Base-by-base conservation (phyloP, 495 filamentous ascomycete species). In the Lindgomyces ingoldianus region DNA sequence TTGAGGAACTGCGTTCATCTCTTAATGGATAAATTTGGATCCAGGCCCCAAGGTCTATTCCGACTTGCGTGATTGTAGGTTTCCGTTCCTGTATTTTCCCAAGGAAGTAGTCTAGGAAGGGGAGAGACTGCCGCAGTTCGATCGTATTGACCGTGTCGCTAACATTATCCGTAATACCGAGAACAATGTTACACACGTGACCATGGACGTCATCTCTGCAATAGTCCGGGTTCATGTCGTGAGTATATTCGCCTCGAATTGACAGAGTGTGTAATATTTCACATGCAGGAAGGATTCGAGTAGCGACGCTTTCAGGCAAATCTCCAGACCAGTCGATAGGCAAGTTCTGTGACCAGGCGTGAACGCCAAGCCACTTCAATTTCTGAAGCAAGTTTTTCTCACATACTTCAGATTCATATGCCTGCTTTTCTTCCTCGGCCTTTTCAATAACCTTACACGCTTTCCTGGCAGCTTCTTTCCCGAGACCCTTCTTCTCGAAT, bases 21-120 rank as follows among this genome's bases (percentile, higher is more conserved):
- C 46, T n/a, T 11, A 65, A 44, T 10, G 65, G 65, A 44, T 60
- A 64, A 2, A 64, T 55, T 33, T 68, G 65, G 11, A 64, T 24
- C 60, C 60, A 68, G 0, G 65, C 60, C 26, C 65, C 65, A 16
- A 68, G 45, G 30, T 68, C 65, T 10, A 68, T 46, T 3, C 60
- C 65, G 4, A 68, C 47, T 29, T 36, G 29, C 24, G 53, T 8
- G 26, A 68, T 52, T 18, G n/a, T 30, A 21, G 44, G 42, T n/a
- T 53, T 64, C 6, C 26, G 11, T 24, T 54, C 18, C 3, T 29
- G 9, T 4, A 68, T 9, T 14, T 50, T 9, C 14, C 42, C 25
- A 0, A 64, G 22, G 36, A 68, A 39, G 11, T 57, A 26, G 24
- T 24, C n/a, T 30, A 68, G 6, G 19, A 50, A 65, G 10, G 26